Conservation (phyloP, 352 stramenopile genomes). For the Thalassiosira pacifica region DNA sequence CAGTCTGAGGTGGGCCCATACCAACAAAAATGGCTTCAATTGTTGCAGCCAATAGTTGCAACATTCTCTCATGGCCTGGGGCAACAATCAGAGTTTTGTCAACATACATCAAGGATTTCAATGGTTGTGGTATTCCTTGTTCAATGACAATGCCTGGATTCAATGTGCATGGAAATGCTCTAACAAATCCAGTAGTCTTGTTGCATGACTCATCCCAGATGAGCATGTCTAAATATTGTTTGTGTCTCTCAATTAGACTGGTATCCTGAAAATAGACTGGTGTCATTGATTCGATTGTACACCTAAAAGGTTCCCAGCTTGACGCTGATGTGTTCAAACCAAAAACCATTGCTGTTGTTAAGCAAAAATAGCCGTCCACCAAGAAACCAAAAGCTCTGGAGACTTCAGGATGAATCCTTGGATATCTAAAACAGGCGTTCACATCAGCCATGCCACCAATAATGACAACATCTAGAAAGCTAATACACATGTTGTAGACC, state of each 20-base stretch:
- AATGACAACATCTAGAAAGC: slow-evolving; percentile 4
- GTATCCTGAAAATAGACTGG: not conserved
- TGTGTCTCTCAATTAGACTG: slow-evolving; percentile 31
- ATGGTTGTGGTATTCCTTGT: not conserved
- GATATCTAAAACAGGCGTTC: slow-evolving; percentile 43
- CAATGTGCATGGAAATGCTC: not conserved
- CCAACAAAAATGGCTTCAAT: slow-evolving; percentile 51
- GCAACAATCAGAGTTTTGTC: slow-evolving; percentile 24
- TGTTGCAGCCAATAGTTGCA: not conserved
- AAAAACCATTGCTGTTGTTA: slow-evolving; percentile 55
- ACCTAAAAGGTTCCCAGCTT: slow-evolving; percentile 45
- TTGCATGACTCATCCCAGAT: not conserved
- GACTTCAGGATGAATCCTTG: slow-evolving; percentile 25
- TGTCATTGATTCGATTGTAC: slow-evolving; percentile 35
- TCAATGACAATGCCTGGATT: not conserved
- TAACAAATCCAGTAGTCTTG: not conserved
- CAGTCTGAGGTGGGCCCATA: slow-evolving; percentile 16
- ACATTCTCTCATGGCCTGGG: not conserved
- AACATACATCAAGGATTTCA: slow-evolving; percentile 10
- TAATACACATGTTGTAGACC: slow-evolving; percentile 45
- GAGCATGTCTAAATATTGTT: not conserved
- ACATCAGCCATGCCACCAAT: slow-evolving; percentile 15
- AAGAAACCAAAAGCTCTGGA: slow-evolving; percentile 51
- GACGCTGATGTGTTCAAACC: slow-evolving; percentile 13
- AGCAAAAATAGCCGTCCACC: not conserved